These are phyloP conservation scores for Phytopythium helicoides DNA, from an alignment of 352 stramenopile species.

Conservation along the genomic window DNA sequence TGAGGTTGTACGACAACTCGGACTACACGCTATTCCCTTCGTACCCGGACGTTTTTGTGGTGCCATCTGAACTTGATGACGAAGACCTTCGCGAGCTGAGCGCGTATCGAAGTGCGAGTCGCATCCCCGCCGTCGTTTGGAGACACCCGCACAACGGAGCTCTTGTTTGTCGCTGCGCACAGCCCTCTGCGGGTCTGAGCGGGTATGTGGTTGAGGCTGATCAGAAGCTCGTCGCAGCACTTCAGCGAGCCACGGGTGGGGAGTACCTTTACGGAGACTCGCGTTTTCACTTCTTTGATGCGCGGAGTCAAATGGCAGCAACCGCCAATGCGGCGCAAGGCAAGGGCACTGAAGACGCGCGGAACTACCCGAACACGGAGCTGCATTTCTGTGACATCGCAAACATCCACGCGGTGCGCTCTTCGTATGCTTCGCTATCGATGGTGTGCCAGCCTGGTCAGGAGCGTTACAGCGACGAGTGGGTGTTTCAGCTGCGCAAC, in stretches of 20 bases:
- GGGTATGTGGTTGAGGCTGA: constrained; percentile 80
- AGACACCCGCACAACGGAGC: constrained; percentile 88
- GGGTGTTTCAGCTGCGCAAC: constrained; percentile 89
- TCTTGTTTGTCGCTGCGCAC: constrained; percentile 84
- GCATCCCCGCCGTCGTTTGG: constrained; percentile 94
- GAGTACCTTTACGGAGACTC: constrained; percentile 37
- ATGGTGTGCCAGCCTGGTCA: constrained; percentile 73
- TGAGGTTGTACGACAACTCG: constrained; percentile 84
- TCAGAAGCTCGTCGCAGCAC: constrained; percentile 71
- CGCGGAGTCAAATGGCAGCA: constrained; percentile 80
- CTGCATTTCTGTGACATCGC: constrained; percentile 98
- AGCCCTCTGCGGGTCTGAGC: constrained; percentile 80
- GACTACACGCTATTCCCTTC: constrained; percentile 90
- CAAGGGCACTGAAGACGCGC: constrained; percentile 89
- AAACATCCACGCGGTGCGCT: constrained; percentile 98
- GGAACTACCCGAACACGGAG: constrained; percentile 95
- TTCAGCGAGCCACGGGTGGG: constrained; percentile 64
- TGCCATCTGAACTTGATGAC: constrained; percentile 91
- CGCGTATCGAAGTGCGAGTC: constrained; percentile 93
- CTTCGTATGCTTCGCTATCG: constrained; percentile 78
- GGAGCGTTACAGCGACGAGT: constrained; percentile 77
- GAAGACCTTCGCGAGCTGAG: constrained; percentile 84
- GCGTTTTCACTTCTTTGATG: constrained; percentile 87
- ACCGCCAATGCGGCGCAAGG: constrained; percentile 83
- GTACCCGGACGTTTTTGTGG: constrained; percentile 93